Percentiles rank a stretch among this genome's conserved stretches.
Conservation (phyloP, 192 early-diverging fungal species). For the Chytriomyces sp. region DNA sequence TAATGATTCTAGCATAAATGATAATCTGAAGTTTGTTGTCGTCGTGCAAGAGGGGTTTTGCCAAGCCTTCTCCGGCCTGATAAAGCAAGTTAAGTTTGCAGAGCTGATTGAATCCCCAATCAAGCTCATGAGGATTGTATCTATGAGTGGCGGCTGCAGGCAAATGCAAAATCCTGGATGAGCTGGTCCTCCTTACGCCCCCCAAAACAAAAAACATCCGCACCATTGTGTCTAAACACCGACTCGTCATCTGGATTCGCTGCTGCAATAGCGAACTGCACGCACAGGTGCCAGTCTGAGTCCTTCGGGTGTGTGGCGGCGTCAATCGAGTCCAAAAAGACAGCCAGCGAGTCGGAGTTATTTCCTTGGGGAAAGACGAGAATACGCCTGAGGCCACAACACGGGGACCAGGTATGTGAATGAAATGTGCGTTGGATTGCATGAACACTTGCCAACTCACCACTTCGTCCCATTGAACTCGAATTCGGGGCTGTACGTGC, state of each 20-base stretch:
- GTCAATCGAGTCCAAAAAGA: conserved; percentile 87
- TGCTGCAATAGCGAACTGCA: conserved; percentile 77
- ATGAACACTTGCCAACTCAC: conserved; percentile 25
- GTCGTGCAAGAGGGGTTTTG: conserved; percentile 67
- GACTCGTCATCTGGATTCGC: conserved; percentile 73
- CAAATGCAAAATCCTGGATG: background rate
- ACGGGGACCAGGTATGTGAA: no score
- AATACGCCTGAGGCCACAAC: conserved; percentile 68
- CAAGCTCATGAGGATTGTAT: conserved; percentile 76
- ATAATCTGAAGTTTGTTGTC: conserved; percentile 62
- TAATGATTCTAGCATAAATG: conserved; percentile 73
- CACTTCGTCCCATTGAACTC: conserved; percentile 41
- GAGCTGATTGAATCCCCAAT: conserved; percentile 95
- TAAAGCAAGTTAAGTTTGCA: conserved; percentile 56
- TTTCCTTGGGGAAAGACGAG: conserved; percentile 91
- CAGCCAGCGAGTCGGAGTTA: conserved; percentile 70
- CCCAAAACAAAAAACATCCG: background rate
- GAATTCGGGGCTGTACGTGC: conserved; percentile 41
- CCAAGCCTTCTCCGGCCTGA: conserved; percentile 36
- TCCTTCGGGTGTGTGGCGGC: conserved; percentile 47
- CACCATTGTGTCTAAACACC: conserved; percentile 58
- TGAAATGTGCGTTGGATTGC: background rate
- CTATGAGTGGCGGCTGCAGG: conserved; percentile 73
- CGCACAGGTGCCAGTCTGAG: conserved; percentile 79
- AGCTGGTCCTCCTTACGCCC: conserved; percentile 1